Evolutionary conservation across 192 early-diverging fungal species (phyloP).

Genomic region (Podochytrium sp.): DNA sequence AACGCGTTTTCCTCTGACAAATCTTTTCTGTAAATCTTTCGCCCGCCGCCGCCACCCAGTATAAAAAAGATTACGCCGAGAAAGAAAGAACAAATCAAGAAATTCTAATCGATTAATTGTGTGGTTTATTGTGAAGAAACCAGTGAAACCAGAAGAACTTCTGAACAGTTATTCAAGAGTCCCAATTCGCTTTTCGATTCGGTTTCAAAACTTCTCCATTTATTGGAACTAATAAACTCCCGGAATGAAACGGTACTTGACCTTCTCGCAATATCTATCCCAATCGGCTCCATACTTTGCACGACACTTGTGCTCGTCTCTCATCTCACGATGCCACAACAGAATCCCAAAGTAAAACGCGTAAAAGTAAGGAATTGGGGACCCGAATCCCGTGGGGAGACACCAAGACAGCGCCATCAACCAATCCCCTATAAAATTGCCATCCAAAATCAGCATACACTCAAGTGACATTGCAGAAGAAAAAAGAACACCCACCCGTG

Average conservation of each 20-base stretch:
- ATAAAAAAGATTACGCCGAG: too few relatives aligned
- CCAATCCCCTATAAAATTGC: slow-evolving; percentile 87
- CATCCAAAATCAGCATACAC: too few relatives aligned
- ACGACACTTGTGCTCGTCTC: slow-evolving; percentile 90
- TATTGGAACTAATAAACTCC: slow-evolving; percentile 26
- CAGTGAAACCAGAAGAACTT: too few relatives aligned
- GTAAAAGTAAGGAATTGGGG: slow-evolving; percentile 92
- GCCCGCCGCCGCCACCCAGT: too few relatives aligned
- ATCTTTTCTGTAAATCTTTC: too few relatives aligned
- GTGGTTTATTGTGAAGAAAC: too few relatives aligned
- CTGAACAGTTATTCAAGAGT: too few relatives aligned
- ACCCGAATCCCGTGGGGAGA: slow-evolving; percentile 79
- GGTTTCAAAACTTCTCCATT: background rate
- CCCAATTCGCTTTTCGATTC: too few relatives aligned
- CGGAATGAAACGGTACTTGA: slow-evolving; percentile 87
- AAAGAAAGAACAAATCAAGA: too few relatives aligned
- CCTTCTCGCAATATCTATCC: slow-evolving; percentile 80
- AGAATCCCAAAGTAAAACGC: slow-evolving; percentile 89
- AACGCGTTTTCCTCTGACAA: too few relatives aligned
- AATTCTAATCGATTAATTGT: too few relatives aligned
- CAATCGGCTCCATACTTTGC: slow-evolving; percentile 94
- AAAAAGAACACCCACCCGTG: slow-evolving; percentile 50
- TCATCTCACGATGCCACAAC: slow-evolving; percentile 83
- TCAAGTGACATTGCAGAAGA: background rate
- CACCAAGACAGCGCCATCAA: slow-evolving; percentile 89